Conservation (phyloP, 108 stramenopile genomes). For the Fragilariopsis cylindrus region DNA sequence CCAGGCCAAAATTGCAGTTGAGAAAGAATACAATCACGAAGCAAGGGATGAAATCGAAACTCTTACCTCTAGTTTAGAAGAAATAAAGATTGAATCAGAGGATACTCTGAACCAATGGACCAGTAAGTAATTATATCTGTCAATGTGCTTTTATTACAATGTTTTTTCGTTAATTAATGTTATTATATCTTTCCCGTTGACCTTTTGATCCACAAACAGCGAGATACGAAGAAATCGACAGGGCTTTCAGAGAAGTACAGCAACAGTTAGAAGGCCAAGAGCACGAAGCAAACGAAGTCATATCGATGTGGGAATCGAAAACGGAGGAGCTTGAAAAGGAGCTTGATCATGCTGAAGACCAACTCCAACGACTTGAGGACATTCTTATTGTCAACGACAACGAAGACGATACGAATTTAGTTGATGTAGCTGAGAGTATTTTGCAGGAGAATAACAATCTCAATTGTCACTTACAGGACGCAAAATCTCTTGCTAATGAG, state of each 20-base stretch:
- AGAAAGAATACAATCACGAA: slow-evolving; percentile 22
- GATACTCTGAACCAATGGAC: slow-evolving; percentile 63
- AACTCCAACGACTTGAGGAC: slow-evolving; percentile 15
- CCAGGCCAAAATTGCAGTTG: background rate
- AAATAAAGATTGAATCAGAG: slow-evolving; percentile 50
- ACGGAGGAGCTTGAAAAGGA: slow-evolving; percentile 47
- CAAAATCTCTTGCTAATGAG: background rate
- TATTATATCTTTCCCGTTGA: background rate
- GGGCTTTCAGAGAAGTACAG: slow-evolving; percentile 28
- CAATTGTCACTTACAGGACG: background rate
- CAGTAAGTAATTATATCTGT: slow-evolving; percentile 30
- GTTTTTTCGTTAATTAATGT: background rate
- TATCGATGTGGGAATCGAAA: slow-evolving; percentile 63
- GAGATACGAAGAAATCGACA: slow-evolving; percentile 50
- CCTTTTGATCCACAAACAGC: background rate
- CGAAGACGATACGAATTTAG: background rate
- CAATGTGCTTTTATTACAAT: background rate
- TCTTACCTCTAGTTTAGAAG: slow-evolving; percentile 41
- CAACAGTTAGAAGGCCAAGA: slow-evolving; percentile 43
- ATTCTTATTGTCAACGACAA: background rate
- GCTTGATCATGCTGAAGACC: slow-evolving; percentile 12
- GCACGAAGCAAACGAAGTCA: slow-evolving; percentile 58
- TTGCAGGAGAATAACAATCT: slow-evolving; percentile 4
- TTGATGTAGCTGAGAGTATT: slow-evolving; percentile 5
- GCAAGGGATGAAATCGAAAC: slow-evolving; percentile 45